Evolutionary conservation across 257 asterid genomes (phyloP).

Genomic region (Paraleonurus japonicus): DNA sequence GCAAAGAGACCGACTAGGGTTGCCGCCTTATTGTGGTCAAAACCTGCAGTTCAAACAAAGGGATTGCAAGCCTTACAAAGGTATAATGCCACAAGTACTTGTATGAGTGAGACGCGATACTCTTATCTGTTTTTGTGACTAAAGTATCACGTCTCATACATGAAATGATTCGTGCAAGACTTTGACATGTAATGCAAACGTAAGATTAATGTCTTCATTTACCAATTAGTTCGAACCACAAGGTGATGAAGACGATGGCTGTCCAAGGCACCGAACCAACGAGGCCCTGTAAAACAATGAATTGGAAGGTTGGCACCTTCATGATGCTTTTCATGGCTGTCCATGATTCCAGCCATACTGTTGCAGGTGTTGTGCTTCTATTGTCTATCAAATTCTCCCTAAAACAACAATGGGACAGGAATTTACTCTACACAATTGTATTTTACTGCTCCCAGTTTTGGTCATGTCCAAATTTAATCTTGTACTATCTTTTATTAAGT

Average conservation of each 20-base stretch:
- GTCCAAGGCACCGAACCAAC: constrained; percentile 97
- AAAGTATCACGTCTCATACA: too few relatives aligned
- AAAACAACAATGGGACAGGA: constrained; percentile 14
- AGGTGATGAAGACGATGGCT: constrained; percentile 83
- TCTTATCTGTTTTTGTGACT: too few relatives aligned
- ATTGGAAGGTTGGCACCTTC: constrained; percentile 82
- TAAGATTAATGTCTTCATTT: not conserved
- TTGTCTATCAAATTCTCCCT: constrained; percentile 67
- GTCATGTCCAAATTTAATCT: not conserved
- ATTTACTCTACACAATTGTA: not conserved
- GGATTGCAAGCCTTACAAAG: not conserved
- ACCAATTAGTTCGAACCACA: constrained; percentile 96
- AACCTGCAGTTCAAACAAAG: constrained; percentile 47
- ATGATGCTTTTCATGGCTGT: constrained; percentile 77
- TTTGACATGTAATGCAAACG: not conserved
- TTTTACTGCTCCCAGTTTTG: not conserved
- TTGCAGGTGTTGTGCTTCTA: constrained; percentile 38
- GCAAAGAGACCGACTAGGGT: constrained; percentile 80
- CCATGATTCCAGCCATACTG: constrained; percentile 87
- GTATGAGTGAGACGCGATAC: too few relatives aligned
- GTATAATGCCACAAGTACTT: not conserved
- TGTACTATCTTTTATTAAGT: not conserved
- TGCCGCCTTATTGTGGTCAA: constrained; percentile 87
- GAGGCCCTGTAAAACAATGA: constrained; percentile 90
- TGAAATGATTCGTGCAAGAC: too few relatives aligned